A percentile compares a stretch with the other conserved stretches of the same genome.
phyloP scores from a whole-genome alignment of 1,284 basidiomycete genomes.

The Ganoderma meredithae region DNA sequence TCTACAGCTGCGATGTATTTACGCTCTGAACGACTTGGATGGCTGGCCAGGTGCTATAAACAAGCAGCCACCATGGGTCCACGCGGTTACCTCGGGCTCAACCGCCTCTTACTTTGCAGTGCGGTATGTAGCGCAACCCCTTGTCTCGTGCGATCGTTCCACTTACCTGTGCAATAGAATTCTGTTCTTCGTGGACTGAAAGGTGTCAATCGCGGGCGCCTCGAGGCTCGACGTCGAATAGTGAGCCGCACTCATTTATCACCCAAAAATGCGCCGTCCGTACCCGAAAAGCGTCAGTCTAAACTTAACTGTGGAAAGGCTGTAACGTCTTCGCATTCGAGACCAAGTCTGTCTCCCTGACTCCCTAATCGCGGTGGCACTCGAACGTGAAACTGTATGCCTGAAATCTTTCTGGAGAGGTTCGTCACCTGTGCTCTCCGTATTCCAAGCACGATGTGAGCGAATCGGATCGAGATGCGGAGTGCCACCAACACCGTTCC shows the following conservation, averaged over 20 bases:
- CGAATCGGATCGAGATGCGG: background rate
- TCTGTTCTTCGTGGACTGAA: background rate
- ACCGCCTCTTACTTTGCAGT: background rate
- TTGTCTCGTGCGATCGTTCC: background rate
- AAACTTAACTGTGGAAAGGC: background rate
- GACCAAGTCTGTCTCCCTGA: background rate
- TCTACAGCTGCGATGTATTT: background rate
- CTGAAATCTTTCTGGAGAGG: background rate
- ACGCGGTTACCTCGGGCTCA: background rate
- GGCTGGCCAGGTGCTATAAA: background rate
- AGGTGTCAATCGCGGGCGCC: background rate
- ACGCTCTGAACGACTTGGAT: background rate
- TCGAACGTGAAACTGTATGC: background rate
- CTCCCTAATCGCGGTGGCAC: background rate
- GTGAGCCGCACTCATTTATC: background rate
- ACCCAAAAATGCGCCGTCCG: background rate
- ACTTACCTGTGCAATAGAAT: background rate
- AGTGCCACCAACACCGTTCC: background rate
- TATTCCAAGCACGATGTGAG: background rate
- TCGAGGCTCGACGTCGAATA: background rate
- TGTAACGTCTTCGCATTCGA: background rate
- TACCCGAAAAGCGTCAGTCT: background rate
- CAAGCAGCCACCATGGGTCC: background rate
- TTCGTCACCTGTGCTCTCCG: constrained; percentile 1
- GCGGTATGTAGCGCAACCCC: background rate